Percentiles rank a stretch among this genome's conserved stretches.
phyloP scores from a whole-genome alignment of 2,329 filamentous ascomycete genomes.

The Fusarium musae region DNA sequence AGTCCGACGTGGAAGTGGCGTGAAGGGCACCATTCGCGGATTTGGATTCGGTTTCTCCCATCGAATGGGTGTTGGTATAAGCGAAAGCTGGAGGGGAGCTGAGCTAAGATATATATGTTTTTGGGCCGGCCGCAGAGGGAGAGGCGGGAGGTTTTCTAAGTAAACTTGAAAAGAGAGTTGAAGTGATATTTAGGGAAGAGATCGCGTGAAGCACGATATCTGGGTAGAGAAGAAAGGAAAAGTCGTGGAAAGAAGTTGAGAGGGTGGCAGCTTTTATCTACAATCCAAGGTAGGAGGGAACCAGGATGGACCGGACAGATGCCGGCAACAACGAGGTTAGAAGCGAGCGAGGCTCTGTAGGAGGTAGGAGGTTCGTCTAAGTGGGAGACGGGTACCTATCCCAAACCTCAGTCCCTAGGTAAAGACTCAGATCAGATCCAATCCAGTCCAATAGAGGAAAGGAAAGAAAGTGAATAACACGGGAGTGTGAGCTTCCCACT shows the following conservation, averaged over 20 bases:
- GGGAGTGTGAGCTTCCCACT: conserved; percentile 19
- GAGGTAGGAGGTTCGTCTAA: background rate
- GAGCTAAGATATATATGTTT: background rate
- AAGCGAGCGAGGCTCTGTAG: conserved; percentile 25
- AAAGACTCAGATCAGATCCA: conserved; percentile 1
- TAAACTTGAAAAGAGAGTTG: conserved; percentile 2
- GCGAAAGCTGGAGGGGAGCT: conserved; percentile 28
- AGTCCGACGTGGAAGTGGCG: conserved; percentile 53
- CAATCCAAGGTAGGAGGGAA: conserved; percentile 9
- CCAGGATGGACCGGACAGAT: conserved; percentile 22
- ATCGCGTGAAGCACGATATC: conserved; percentile 37
- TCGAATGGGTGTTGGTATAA: conserved; percentile 52
- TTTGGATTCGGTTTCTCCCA: conserved; percentile 53
- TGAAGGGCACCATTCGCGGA: conserved; percentile 56
- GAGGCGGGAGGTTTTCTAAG: conserved; percentile 17
- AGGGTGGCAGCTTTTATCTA: conserved; percentile 39
- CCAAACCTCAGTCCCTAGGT: conserved; percentile 7
- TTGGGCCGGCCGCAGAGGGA: conserved; percentile 10
- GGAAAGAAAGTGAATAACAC: conserved; percentile 15
- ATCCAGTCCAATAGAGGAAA: background rate
- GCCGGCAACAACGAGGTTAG: conserved; percentile 13
- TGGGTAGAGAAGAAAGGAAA: conserved; percentile 29
- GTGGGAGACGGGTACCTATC: conserved; percentile 25
- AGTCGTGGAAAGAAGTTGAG: conserved; percentile 8
- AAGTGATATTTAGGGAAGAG: conserved; percentile 18